Conservation (phyloP, 305 asterid species). For the Lippia alba region DNA sequence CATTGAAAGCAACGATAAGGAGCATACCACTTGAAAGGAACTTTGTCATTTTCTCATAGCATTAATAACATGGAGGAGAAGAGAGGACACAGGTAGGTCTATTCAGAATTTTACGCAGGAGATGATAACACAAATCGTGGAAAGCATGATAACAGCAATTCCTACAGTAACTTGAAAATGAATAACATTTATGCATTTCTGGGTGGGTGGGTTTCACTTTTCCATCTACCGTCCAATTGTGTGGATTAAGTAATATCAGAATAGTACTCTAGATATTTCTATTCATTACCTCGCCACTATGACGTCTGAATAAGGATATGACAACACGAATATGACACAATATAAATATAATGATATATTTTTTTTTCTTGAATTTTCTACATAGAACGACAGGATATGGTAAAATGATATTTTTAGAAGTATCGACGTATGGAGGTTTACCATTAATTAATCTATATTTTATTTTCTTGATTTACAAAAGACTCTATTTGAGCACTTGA, state of each 20-base stretch:
- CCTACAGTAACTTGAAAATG: neutral
- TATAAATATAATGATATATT: too few relatives aligned
- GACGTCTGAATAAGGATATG: neutral
- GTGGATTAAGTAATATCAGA: constrained; percentile 1
- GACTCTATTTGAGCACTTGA: neutral
- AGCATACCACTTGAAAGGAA: constrained; percentile 15
- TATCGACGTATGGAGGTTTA: too few relatives aligned
- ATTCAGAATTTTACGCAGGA: neutral
- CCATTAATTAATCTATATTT: too few relatives aligned
- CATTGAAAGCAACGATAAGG: neutral
- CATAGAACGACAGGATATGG: too few relatives aligned
- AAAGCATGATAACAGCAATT: constrained; percentile 8
- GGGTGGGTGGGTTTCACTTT: neutral
- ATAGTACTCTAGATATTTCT: constrained; percentile 5
- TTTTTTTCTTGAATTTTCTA: too few relatives aligned
- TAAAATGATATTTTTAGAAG: too few relatives aligned
- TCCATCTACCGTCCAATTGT: constrained; percentile 9
- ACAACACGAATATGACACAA: neutral
- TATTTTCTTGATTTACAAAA: too few relatives aligned
- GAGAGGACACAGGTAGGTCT: neutral
- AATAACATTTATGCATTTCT: neutral
- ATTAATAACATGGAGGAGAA: constrained; percentile 13
- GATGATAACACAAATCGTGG: constrained; percentile 15
- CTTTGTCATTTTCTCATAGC: constrained; percentile 17
- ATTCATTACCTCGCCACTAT: too few relatives aligned